Base-by-base conservation (phyloP, 148 eudicot genomes). In the Amaranthus hypochondriacus region DNA sequence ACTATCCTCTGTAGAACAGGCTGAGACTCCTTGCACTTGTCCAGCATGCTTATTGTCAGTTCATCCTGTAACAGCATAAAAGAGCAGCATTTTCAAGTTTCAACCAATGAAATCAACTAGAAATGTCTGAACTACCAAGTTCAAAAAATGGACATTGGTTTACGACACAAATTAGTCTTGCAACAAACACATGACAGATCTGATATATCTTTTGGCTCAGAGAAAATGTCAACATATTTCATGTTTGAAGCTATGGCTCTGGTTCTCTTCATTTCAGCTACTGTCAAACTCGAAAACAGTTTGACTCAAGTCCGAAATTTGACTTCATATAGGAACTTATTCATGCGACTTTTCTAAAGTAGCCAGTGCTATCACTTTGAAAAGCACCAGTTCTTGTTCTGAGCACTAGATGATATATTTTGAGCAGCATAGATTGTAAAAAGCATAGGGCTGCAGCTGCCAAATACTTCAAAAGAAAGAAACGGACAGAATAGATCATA, bases 21-120 rank as follows among this genome's bases (percentile, higher is more conserved):
- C 69, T 86, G 88, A 7, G 92, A 87, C 53, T 95, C 87, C 89
- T 89, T 92, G 92, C 99, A 95, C 72, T 92, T 95, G 66, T 90
- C 92, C 56, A 90, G 71, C 96, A 95, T 82, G 84, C 82, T 92
- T 4, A 87, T 84, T 0, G 91, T 89, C 70, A 95, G 76, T 18
- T 95, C 99, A 73, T 92, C 97, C 99, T 95, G 87, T 76, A 76
- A 80, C 59, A 80, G 55, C 56, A 74, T 15, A 14, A 11, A 18
- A 46, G 4, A 11, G 43, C 48, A 10, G n/a, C 66, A 80, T 44
- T 43, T 61, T 58, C 43, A 54, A 73, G 39, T 28, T 28, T 57
- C 2, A 46, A 18, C 49, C 43, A 62, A 44, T 62, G 46, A 51
- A 8, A 28, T 28, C 39, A 28, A 28, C 39, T 28, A 28, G 39